Conservation (phyloP, 169 alveolate genomes). For the Cryptosporidium ubiquitum region DNA sequence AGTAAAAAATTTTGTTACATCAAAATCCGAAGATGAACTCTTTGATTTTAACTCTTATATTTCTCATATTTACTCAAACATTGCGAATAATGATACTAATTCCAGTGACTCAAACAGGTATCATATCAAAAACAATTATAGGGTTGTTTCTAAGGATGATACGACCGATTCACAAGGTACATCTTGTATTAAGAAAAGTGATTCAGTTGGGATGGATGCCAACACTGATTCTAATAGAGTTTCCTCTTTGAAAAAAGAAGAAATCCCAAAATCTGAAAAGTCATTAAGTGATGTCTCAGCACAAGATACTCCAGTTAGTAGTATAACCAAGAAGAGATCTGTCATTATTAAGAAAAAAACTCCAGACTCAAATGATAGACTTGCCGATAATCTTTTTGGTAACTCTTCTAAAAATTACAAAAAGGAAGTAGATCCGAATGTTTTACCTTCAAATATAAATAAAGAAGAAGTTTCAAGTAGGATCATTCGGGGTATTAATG, state of each 20-base stretch:
- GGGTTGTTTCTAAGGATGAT: background rate
- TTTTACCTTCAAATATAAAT: background rate
- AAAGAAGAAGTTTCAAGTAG: background rate
- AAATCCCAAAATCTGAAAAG: background rate
- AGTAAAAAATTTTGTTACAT: slow-evolving; percentile 1
- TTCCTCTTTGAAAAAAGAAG: background rate
- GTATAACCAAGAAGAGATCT: background rate
- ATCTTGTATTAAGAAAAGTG: too few relatives aligned
- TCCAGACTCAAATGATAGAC: background rate
- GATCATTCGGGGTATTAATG: background rate
- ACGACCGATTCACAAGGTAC: background rate
- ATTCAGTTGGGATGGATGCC: too few relatives aligned
- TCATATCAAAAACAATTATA: background rate
- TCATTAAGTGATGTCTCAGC: background rate
- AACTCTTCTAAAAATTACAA: background rate
- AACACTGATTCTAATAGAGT: background rate
- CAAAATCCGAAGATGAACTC: slow-evolving; percentile 39
- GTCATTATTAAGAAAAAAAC: background rate
- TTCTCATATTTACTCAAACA: slow-evolving; percentile 51
- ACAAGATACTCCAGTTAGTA: background rate
- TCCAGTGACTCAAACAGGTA: background rate
- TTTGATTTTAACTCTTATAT: slow-evolving; percentile 40
- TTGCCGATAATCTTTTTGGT: slow-evolving; percentile 16
- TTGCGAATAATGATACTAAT: background rate
- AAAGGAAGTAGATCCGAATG: background rate